Base-by-base conservation (phyloP, 345 rosid genomes). In the Populus ilicifolia region DNA sequence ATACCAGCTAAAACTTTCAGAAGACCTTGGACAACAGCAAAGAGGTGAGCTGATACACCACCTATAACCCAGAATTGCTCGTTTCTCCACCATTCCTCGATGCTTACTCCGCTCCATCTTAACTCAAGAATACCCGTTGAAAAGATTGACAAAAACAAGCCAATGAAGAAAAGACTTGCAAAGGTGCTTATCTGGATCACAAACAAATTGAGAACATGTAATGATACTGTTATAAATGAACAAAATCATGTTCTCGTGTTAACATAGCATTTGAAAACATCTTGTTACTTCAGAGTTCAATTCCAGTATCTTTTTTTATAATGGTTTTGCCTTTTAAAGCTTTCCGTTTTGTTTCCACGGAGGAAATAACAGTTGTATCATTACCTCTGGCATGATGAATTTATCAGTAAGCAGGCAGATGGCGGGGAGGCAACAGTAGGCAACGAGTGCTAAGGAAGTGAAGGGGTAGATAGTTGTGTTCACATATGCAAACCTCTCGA, bases 31-130 rank as follows among this genome's bases (percentile, higher is more conserved):
- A 93, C 87, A 52, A 93, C 98, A 0, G 99, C 98, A 35, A 96
- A 91, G 41, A 96, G 92, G 83, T 96, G 98, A 56, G 98, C 99
- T 21, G 97, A 96, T 73, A 96, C 87, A 54, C 98, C 98, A 54
- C 98, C 99, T 50, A 93, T 96, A 77, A 96, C 98, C 95, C 98
- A 93, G 80, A 93, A 96, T 79, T 96, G 99, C 85, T 93, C 96
- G 29, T 95, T 95, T 81, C 99, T 92, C 97, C 99, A 95, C 98
- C 97, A 95, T 84, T 96, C 97, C 79, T 93, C 98, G 5, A 96
- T 93, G 90, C 98, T 92, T 73, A 96, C 97, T 76, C 99, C 99
- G 30, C 99, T 96, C 98, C 98, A 93, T 75, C 96, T 88, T 73
- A 94, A 72, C 87, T 96, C 97, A 72, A 93, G 93, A 82, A 96